These are phyloP conservation scores for Metarhizium humberi DNA, from an alignment of 2,329 filamentous ascomycete genomes.

Conservation along the genomic window DNA sequence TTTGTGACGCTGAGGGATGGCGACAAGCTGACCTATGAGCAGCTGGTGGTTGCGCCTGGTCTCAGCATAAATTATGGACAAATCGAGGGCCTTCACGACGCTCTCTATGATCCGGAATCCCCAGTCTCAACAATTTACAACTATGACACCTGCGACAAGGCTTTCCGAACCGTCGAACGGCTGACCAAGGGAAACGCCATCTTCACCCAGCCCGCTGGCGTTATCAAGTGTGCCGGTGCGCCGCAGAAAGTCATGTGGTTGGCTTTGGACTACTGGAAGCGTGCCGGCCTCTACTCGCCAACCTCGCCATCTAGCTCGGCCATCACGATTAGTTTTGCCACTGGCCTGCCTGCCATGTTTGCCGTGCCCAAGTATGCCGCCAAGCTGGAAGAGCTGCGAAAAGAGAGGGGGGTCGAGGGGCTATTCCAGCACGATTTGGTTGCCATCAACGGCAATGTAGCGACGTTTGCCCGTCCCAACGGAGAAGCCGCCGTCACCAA, in stretches of 20 bases:
- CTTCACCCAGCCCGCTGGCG: constrained; percentile 50
- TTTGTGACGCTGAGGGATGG: constrained; percentile 44
- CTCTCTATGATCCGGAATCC: constrained; percentile 36
- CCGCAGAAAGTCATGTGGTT: constrained; percentile 57
- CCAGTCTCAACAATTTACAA: constrained; percentile 48
- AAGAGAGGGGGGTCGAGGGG: constrained; percentile 46
- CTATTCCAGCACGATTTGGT: constrained; percentile 50
- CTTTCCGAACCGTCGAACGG: constrained; percentile 36
- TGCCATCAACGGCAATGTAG: constrained; percentile 41
- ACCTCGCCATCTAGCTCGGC: constrained; percentile 25
- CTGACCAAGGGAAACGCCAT: constrained; percentile 42
- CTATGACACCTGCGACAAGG: constrained; percentile 46
- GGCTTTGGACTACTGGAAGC: constrained; percentile 49
- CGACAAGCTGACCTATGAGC: constrained; percentile 50
- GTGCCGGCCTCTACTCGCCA: constrained; percentile 30
- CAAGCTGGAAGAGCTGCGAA: constrained; percentile 41
- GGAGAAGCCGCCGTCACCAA: constrained; percentile 33
- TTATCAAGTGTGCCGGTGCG: constrained; percentile 52
- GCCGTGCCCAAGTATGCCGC: constrained; percentile 51
- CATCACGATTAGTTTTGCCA: constrained; percentile 46
- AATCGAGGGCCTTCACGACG: constrained; percentile 48
- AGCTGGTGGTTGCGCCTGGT: constrained; percentile 53
- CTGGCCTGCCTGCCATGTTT: constrained; percentile 47
- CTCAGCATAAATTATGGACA: constrained; percentile 40
- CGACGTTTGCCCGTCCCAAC: constrained; percentile 36